phyloP scores from a whole-genome alignment of 805 yeast genomes.

The Ogataea corticis region DNA sequence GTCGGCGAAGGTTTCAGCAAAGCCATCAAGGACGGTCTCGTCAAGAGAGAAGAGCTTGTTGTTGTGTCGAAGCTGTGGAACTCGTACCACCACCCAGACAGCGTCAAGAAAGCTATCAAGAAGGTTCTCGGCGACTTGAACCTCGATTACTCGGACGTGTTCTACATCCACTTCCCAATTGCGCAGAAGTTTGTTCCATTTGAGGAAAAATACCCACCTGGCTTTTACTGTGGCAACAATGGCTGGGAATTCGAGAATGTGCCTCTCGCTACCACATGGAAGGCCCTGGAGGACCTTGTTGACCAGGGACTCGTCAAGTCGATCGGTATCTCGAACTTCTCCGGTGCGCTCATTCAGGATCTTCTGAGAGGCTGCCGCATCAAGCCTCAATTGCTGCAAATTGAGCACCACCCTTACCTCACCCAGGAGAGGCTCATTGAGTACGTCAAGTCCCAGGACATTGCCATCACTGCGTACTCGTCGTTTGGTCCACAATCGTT shows the following conservation, averaged over 20 bases:
- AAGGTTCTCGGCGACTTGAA: slow-evolving; percentile 68
- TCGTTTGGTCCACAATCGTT: slow-evolving; percentile 86
- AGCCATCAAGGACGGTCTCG: slow-evolving; percentile 71
- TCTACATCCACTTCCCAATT: slow-evolving; percentile 88
- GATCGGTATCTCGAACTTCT: slow-evolving; percentile 81
- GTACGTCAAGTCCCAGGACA: slow-evolving; percentile 55
- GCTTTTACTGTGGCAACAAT: slow-evolving; percentile 60
- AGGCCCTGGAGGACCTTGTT: slow-evolving; percentile 69
- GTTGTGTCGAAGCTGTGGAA: slow-evolving; percentile 89
- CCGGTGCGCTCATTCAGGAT: slow-evolving; percentile 68
- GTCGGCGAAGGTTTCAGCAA: slow-evolving; percentile 56
- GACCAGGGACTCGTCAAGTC: slow-evolving; percentile 58
- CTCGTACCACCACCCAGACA: slow-evolving; percentile 73
- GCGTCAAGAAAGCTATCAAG: slow-evolving; percentile 65
- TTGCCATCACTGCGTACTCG: slow-evolving; percentile 77
- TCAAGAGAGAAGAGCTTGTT: slow-evolving; percentile 72
- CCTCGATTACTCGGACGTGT: slow-evolving; percentile 78
- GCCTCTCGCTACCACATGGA: slow-evolving; percentile 74
- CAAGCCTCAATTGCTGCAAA: slow-evolving; percentile 78
- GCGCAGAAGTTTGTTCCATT: slow-evolving; percentile 81
- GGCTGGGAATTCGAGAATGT: slow-evolving; percentile 58
- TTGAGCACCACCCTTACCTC: slow-evolving; percentile 91
- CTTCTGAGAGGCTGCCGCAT: slow-evolving; percentile 66
- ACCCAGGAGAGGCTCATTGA: slow-evolving; percentile 68
- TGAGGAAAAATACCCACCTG: slow-evolving; percentile 79